phyloP scores from a whole-genome alignment of 768 basidiomycete species.

The Phaeotremella skinneri region DNA sequence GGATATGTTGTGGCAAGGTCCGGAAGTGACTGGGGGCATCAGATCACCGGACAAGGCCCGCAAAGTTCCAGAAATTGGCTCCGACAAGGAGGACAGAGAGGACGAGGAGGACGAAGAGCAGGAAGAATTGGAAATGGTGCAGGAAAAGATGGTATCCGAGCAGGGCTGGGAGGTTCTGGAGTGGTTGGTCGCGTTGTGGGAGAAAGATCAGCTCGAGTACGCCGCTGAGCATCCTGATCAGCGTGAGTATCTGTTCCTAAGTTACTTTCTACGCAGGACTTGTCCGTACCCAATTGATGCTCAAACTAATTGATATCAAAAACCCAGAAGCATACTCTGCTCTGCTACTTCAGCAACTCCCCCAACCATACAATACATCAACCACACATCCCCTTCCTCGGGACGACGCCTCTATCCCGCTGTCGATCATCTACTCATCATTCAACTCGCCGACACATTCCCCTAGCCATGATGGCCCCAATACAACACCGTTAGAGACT shows the following conservation, averaged over 20 bases:
- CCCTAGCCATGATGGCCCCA: not conserved
- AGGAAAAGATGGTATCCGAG: constrained; percentile 13
- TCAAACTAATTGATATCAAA: not conserved
- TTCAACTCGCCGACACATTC: constrained; percentile 3
- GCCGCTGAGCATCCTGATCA: not conserved
- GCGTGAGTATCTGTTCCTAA: constrained; percentile 5
- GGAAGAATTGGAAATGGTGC: constrained; percentile 16
- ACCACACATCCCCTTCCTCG: constrained; percentile 12
- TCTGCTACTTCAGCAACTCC: constrained; percentile 29
- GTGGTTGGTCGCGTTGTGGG: constrained; percentile 31
- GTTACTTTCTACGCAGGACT: not conserved
- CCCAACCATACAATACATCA: constrained; percentile 13
- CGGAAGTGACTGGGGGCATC: not conserved
- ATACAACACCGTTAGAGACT: not conserved
- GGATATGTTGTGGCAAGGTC: too few relatives aligned
- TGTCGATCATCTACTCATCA: constrained; percentile 14
- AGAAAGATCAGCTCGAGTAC: constrained; percentile 21
- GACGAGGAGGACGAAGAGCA: constrained; percentile 19
- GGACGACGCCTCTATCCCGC: constrained; percentile 18
- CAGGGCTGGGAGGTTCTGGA: constrained; percentile 25
- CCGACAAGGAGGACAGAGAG: constrained; percentile 18
- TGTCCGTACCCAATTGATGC: not conserved
- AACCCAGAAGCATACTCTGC: constrained; percentile 16
- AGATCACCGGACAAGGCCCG: too few relatives aligned
- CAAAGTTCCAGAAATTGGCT: too few relatives aligned